Conservation (phyloP, 1,139 yeast species). For the Yamadazyma conglobata region DNA sequence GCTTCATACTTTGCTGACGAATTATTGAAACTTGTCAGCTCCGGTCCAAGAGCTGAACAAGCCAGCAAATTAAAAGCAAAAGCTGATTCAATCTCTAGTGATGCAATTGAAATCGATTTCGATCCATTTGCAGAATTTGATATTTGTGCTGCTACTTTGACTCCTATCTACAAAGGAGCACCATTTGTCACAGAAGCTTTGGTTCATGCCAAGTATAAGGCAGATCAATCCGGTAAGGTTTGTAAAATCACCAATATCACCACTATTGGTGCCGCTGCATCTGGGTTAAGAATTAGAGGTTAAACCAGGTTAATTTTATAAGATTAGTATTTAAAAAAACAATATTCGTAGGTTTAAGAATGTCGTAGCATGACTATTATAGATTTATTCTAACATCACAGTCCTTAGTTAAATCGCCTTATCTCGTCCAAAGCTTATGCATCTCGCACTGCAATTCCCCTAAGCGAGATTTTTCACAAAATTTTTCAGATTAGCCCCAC, state of each 20-base stretch:
- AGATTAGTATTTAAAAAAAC: too few species aligned
- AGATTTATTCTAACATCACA: too few species aligned
- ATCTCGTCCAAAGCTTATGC: too few species aligned
- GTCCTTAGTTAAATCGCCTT: too few species aligned
- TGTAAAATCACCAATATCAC: constrained; percentile 78
- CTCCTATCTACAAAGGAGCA: constrained; percentile 83
- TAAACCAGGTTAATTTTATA: too few species aligned
- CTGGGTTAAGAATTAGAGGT: constrained; percentile 69
- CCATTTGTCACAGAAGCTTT: constrained; percentile 75
- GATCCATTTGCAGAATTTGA: constrained; percentile 91
- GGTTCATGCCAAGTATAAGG: constrained; percentile 85
- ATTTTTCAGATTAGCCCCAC: too few species aligned
- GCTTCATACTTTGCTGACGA: constrained; percentile 90
- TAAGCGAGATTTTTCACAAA: too few species aligned
- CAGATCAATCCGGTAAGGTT: constrained; percentile 70
- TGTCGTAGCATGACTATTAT: too few species aligned
- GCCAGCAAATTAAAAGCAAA: constrained; percentile 78
- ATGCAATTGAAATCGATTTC: constrained; percentile 85
- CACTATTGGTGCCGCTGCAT: constrained; percentile 89
- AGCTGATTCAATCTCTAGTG: constrained; percentile 77
- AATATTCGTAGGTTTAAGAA: too few species aligned
- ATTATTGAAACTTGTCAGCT: constrained; percentile 61
- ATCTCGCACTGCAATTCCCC: too few species aligned
- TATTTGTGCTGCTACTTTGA: constrained; percentile 79
- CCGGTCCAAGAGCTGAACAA: constrained; percentile 84